Conservation (phyloP, 2,329 filamentous ascomycete genomes). For the Ustilaginoidea virens region DNA sequence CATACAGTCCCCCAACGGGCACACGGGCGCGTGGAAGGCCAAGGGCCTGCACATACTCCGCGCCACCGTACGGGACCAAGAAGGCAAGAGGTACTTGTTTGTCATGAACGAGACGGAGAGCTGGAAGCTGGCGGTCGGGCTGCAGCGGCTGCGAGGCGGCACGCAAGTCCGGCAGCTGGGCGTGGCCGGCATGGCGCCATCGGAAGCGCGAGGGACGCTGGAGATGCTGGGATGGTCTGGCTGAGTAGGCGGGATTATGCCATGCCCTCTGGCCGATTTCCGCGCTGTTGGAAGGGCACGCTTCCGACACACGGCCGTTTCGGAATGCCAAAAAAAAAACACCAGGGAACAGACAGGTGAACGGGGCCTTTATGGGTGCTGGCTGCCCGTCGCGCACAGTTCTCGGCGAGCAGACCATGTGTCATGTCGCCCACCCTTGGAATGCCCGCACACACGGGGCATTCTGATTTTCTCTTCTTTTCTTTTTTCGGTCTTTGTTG, state of each 20-base stretch:
- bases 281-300: too few relatives aligned
- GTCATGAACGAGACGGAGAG: slow-evolving; percentile 48
- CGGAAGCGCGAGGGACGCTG: slow-evolving; percentile 38
- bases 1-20: slow-evolving; percentile 21
- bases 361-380: too few relatives aligned
- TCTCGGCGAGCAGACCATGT: too few relatives aligned
- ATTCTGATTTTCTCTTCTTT: too few relatives aligned
- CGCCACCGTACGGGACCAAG: slow-evolving; percentile 48
- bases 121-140: slow-evolving; percentile 50
- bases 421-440: too few relatives aligned
- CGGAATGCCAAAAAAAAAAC: not conserved
- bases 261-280: too few relatives aligned
- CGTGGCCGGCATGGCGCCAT: slow-evolving; percentile 36
- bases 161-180: slow-evolving; percentile 44
- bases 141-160: slow-evolving; percentile 45
- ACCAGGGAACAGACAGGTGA: too few relatives aligned
- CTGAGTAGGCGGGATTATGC: too few relatives aligned
- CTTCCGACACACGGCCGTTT: not conserved
- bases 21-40: slow-evolving; percentile 38
- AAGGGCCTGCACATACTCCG: slow-evolving; percentile 46
- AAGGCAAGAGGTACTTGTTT: slow-evolving; percentile 51
- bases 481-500: too few relatives aligned
- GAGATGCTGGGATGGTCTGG: slow-evolving; percentile 41
- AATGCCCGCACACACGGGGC: too few relatives aligned
- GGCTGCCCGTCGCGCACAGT: too few relatives aligned